Percentiles rank a stretch among this genome's conserved stretches.
These are phyloP conservation scores for Leccinellum luteum DNA, from an alignment of 768 basidiomycete species.

Conservation along the genomic window DNA sequence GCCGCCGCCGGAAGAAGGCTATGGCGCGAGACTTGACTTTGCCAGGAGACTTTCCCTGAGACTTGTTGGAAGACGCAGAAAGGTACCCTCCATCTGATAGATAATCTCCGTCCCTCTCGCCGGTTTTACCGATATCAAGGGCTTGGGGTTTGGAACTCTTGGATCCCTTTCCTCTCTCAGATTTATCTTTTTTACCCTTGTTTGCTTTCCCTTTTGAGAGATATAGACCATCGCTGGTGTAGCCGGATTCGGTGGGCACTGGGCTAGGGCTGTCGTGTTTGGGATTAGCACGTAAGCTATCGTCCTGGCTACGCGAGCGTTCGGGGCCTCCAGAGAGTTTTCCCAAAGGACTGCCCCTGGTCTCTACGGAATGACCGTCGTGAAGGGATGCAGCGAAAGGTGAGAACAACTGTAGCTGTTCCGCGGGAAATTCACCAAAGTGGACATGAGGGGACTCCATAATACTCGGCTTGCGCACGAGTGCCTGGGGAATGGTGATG, in stretches of 20 bases:
- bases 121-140: conserved; percentile 14
- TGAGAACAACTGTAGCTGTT: conserved; percentile 29
- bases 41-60: conserved; percentile 27
- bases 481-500: conserved; percentile 17
- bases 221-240: conserved; percentile 33
- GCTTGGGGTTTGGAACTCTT: conserved; percentile 19
- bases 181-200: conserved; percentile 22
- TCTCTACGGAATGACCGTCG: not conserved
- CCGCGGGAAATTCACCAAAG: conserved; percentile 30
- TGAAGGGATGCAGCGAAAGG: conserved; percentile 17
- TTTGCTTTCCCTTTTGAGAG: conserved; percentile 22
- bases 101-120: conserved; percentile 23
- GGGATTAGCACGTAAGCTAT: conserved; percentile 9
- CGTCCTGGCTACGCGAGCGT: conserved; percentile 24
- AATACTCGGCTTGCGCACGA: conserved; percentile 28
- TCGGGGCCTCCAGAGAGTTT: conserved; percentile 9
- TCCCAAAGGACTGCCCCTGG: not conserved
- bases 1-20: conserved; percentile 33
- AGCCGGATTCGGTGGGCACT: conserved; percentile 21
- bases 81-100: conserved; percentile 32
- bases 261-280: conserved; percentile 15
- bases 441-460: conserved; percentile 30
- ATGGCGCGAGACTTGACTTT: conserved; percentile 32
- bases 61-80: conserved; percentile 34
- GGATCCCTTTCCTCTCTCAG: conserved; percentile 14